These are phyloP conservation scores for Stephanodiscus minutulus DNA, from an alignment of 108 stramenopile species.

Conservation along the genomic window DNA sequence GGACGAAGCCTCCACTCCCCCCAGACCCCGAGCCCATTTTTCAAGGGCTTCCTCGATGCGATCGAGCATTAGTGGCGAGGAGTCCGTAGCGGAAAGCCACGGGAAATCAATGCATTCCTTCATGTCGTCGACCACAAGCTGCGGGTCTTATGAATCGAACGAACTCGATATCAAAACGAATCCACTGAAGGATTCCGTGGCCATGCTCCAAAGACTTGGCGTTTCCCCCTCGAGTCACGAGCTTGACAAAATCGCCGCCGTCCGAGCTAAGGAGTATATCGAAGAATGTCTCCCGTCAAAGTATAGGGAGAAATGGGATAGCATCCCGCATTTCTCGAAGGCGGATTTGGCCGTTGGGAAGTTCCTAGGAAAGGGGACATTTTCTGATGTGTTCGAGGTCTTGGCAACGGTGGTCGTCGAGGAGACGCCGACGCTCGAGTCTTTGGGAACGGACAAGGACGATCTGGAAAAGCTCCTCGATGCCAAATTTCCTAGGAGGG, in stretches of 20 bases:
- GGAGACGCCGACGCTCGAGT: not conserved
- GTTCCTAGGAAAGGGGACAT: slow-evolving; percentile 28
- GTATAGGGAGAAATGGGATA: not conserved
- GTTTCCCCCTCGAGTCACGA: not conserved
- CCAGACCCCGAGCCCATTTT: too few species aligned
- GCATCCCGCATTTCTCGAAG: slow-evolving; percentile 11
- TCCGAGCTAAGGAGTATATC: not conserved
- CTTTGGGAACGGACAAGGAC: too few species aligned
- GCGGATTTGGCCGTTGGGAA: slow-evolving; percentile 27
- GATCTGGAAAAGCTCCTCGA: too few species aligned
- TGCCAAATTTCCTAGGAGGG: too few species aligned
- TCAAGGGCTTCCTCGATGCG: too few species aligned
- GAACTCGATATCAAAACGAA: too few species aligned
- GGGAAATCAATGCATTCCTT: too few species aligned
- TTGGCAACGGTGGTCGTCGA: not conserved
- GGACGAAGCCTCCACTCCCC: too few species aligned
- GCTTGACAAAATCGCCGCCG: not conserved
- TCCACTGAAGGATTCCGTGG: not conserved
- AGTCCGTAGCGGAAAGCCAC: too few species aligned
- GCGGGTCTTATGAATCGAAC: too few species aligned
- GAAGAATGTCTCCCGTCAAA: not conserved
- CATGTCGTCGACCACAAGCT: too few species aligned
- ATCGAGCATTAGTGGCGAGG: too few species aligned
- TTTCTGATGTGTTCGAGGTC: slow-evolving; percentile 38
- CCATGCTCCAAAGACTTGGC: not conserved